Evolutionary conservation across 352 stramenopile genomes (phyloP), one percentile per base, ranked within the genome.

Genomic region (Plasmopara muralis): DNA sequence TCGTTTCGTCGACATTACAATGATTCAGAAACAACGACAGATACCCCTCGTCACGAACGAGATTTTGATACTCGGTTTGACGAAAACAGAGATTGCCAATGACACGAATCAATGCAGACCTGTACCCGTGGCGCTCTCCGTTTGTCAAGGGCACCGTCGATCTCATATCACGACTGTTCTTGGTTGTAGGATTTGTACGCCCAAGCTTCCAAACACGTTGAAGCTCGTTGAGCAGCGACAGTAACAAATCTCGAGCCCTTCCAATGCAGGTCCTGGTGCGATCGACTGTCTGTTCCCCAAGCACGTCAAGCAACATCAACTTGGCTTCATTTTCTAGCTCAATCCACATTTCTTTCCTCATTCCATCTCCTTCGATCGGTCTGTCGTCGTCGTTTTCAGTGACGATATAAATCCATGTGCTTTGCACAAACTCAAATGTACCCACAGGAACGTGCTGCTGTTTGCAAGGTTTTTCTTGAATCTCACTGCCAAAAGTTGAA

Each of bases 1-100:
- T 96, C 2, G 58, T 64, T 47, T 92, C 80, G 52, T 96, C 86
- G 8, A 95, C 74, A 62, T 91, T 94, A 59, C 87, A 96, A 62
- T 95, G 85, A 59, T 88, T 93, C 8, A 96, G 75, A 51, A 96
- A 80, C 20, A 96, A 64, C 18, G 72, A 68, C 9, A 96, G 59
- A 49, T 74, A 87, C 0, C 83, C 82, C 18, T 70, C 62, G 3
- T 87, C 69, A 6, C 87, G 80, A 39, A 96, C 77, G 14, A 85
- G 30, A 55, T 96, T 82, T 65, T 96, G 87, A 38, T 85, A 70
- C 0, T 50, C 52, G 0, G 50, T 60, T 48, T 88, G 68, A 9
- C 83, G 77, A 55, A 87, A 92, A 55, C 77, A 83, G 31, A 92
- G 49, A 56, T 96, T 96, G 13, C 83, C 86, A 13, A 93, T 64